These are phyloP conservation scores for Trametes polyzona DNA, from an alignment of 1,284 basidiomycete genomes.

Conservation along the genomic window DNA sequence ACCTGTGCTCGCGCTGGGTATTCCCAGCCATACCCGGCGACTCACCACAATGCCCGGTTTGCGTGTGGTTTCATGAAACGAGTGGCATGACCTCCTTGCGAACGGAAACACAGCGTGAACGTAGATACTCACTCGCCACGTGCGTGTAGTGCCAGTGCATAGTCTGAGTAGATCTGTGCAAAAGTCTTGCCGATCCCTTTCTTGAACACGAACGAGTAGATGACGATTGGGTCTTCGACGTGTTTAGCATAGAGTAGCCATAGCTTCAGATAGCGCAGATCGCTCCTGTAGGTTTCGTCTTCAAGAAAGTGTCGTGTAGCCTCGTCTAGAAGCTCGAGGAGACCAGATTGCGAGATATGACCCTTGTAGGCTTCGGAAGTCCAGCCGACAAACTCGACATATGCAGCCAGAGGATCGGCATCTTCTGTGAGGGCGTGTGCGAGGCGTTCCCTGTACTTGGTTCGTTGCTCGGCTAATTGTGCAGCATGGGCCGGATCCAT, in stretches of 20 bases:
- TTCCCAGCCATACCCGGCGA: no score
- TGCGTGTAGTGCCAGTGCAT: slow-evolving; percentile 46
- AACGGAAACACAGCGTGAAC: not conserved
- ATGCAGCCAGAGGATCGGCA: slow-evolving; percentile 71
- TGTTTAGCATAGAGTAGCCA: slow-evolving; percentile 91
- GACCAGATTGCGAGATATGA: slow-evolving; percentile 55
- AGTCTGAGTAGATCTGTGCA: slow-evolving; percentile 90
- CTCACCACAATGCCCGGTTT: no score
- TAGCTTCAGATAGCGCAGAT: slow-evolving; percentile 85
- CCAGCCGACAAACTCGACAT: slow-evolving; percentile 73
- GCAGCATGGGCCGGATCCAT: slow-evolving; percentile 19
- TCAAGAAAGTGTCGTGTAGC: slow-evolving; percentile 79
- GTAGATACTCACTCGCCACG: slow-evolving; percentile 31
- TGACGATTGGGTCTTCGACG: slow-evolving; percentile 70
- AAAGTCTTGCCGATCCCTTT: slow-evolving; percentile 86
- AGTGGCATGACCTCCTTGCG: not conserved
- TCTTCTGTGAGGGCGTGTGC: slow-evolving; percentile 53
- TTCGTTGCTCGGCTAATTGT: slow-evolving; percentile 38
- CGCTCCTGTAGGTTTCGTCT: slow-evolving; percentile 81
- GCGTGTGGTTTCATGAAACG: no score
- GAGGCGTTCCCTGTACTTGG: slow-evolving; percentile 41
- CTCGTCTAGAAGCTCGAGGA: slow-evolving; percentile 75
- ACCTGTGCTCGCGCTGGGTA: no score
- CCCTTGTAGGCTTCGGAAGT: slow-evolving; percentile 57
- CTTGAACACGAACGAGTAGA: slow-evolving; percentile 83